Evolutionary conservation across 164 flowering plant species (phyloP).

Genomic region (Nymphaea thermarum): DNA sequence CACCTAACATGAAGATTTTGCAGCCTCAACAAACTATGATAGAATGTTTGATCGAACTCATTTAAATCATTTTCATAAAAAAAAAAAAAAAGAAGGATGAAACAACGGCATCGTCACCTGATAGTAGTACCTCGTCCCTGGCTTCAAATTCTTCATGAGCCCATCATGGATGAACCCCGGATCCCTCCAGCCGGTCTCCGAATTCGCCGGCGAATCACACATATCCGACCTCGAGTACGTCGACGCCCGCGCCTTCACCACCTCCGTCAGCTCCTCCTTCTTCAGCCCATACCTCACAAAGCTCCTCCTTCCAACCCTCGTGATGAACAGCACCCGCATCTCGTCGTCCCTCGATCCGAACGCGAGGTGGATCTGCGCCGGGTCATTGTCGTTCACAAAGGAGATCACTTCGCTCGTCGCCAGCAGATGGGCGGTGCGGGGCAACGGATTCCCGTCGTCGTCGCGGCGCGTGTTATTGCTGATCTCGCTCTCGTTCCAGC

Average conservation of each 20-base stretch:
- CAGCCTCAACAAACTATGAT: too few species aligned
- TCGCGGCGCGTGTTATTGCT: constrained; percentile 25
- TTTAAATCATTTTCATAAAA: too few species aligned
- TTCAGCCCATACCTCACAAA: constrained; percentile 52
- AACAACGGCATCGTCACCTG: constrained; percentile 29
- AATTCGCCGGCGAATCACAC: constrained; percentile 86
- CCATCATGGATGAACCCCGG: constrained; percentile 82
- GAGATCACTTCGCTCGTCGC: constrained; percentile 33
- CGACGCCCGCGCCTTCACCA: constrained; percentile 36
- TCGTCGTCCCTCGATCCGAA: constrained; percentile 49
- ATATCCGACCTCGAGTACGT: constrained; percentile 79
- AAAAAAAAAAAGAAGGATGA: neutral
- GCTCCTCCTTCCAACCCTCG: constrained; percentile 40
- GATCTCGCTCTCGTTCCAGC: constrained; percentile 54
- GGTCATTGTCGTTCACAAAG: constrained; percentile 37
- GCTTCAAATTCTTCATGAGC: constrained; percentile 55
- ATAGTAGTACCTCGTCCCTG: constrained; percentile 62
- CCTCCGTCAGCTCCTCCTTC: constrained; percentile 17
- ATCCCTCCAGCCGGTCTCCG: constrained; percentile 84
- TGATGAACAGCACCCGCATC: constrained; percentile 86
- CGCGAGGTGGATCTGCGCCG: constrained; percentile 83
- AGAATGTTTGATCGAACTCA: too few species aligned
- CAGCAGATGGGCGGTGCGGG: constrained; percentile 53
- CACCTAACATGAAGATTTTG: too few species aligned
- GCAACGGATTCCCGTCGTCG: constrained; percentile 76